Percentiles rank a stretch among this genome's conserved stretches.
These are phyloP conservation scores for Crepidotus sp. DNA, from an alignment of 1,284 basidiomycete species.

Conservation along the genomic window DNA sequence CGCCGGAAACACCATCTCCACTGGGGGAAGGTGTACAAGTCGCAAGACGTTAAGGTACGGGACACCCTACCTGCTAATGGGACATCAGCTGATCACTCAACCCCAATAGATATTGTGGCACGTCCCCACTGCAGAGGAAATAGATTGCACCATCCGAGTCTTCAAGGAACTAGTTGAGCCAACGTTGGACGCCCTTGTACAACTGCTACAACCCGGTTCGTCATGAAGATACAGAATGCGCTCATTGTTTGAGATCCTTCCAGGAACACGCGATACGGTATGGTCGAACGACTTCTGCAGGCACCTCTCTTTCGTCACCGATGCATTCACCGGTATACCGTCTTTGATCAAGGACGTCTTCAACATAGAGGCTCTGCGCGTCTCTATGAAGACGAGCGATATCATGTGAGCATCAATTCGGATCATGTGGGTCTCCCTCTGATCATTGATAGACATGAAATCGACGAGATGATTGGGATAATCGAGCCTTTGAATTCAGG, in stretches of 20 bases:
- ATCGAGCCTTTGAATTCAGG: constrained; percentile 54
- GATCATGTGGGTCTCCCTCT: constrained; percentile 4
- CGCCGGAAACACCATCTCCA: constrained; percentile 61
- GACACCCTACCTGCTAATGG: background rate
- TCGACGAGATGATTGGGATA: constrained; percentile 29
- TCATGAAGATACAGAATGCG: constrained; percentile 5
- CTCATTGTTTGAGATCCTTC: constrained; percentile 2
- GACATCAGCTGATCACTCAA: background rate
- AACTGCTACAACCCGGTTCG: constrained; percentile 48
- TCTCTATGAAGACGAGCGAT: constrained; percentile 42
- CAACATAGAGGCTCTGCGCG: constrained; percentile 33
- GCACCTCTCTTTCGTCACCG: constrained; percentile 54
- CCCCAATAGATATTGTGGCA: constrained; percentile 69
- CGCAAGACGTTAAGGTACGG: constrained; percentile 50
- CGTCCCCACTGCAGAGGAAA: constrained; percentile 54
- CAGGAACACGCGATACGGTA: constrained; percentile 40
- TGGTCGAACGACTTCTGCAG: constrained; percentile 92
- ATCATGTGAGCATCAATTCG: constrained; percentile 40
- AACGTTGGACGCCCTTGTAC: constrained; percentile 51
- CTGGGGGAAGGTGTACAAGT: constrained; percentile 68
- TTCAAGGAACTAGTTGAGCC: constrained; percentile 69
- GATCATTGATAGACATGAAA: constrained; percentile 38
- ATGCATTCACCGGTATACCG: constrained; percentile 61
- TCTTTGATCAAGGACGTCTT: constrained; percentile 49
- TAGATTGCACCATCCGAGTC: constrained; percentile 69